Evolutionary conservation across 352 stramenopile species (phyloP).

Genomic region (Globisporangium nagaii): DNA sequence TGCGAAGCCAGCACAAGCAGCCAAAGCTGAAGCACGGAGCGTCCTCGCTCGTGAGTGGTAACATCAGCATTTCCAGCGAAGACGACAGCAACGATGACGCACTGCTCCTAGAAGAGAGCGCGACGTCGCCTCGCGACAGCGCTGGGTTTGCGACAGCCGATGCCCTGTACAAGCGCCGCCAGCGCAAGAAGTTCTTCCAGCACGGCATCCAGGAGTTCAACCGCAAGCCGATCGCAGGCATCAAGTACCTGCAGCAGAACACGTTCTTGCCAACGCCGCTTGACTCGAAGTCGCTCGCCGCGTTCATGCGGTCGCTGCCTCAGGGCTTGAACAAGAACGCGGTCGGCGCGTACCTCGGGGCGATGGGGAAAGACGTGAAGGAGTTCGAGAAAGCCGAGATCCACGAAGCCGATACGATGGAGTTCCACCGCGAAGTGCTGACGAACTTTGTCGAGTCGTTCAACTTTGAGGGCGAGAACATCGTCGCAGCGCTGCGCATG

Average conservation of each 20-base stretch:
- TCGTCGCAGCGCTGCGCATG: conserved; percentile 72
- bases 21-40: conserved; percentile 13
- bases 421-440: conserved; percentile 80
- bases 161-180: conserved; percentile 45
- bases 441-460: conserved; percentile 71
- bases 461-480: conserved; percentile 72
- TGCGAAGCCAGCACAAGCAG: conserved; percentile 34
- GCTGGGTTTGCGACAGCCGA: conserved; percentile 39
- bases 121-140: neutral
- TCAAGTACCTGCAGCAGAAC: conserved; percentile 81
- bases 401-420: conserved; percentile 76
- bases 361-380: conserved; percentile 75
- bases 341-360: conserved; percentile 83
- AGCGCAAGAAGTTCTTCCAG: conserved; percentile 82
- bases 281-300: conserved; percentile 76
- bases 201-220: conserved; percentile 94
- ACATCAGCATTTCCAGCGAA: conserved; percentile 17
- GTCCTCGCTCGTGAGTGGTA: conserved; percentile 1
- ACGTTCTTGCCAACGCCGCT: conserved; percentile 72
- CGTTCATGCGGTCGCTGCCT: conserved; percentile 76
- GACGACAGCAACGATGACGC: conserved; percentile 26
- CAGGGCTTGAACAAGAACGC: conserved; percentile 78
- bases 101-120: conserved; percentile 19
- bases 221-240: conserved; percentile 84
- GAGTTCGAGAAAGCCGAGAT: conserved; percentile 67